Conservation (phyloP, 2,329 filamentous ascomycete species). For the Hypocrella siamensis region DNA sequence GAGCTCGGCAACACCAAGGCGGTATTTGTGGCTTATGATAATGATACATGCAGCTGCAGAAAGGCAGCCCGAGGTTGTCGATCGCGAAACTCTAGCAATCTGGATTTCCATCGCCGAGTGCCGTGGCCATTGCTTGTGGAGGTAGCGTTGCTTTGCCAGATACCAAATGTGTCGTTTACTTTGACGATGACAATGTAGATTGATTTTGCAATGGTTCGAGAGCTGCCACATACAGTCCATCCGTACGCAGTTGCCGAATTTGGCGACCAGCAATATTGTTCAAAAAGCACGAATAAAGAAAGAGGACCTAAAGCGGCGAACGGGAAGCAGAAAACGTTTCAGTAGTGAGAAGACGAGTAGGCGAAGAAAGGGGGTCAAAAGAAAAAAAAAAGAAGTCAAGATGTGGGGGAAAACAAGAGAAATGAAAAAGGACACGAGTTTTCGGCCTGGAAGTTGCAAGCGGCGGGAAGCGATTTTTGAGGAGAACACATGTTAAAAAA, state of each 20-base stretch:
- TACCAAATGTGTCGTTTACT: slow-evolving; percentile 22
- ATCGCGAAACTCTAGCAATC: slow-evolving; percentile 16
- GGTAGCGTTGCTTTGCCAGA: slow-evolving; percentile 17
- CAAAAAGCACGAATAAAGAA: slow-evolving; percentile 11
- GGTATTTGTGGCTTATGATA: slow-evolving; percentile 8
- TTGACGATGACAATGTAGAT: slow-evolving; percentile 22
- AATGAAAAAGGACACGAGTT: no score
- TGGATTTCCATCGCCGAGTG: slow-evolving; percentile 16
- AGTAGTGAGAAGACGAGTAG: no score
- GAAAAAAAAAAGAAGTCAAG: no score
- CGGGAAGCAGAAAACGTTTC: no score
- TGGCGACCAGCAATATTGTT: slow-evolving; percentile 16
- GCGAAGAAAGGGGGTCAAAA: no score
- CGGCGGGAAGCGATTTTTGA: no score
- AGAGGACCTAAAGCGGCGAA: slow-evolving; percentile 1
- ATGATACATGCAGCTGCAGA: slow-evolving; percentile 16
- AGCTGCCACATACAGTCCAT: slow-evolving; percentile 22
- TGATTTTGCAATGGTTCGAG: slow-evolving; percentile 23
- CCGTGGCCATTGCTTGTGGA: slow-evolving; percentile 18
- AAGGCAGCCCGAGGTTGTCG: slow-evolving; percentile 15
- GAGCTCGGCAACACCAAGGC: slow-evolving; percentile 11
- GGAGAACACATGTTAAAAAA: not conserved
- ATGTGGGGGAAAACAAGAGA: no score
- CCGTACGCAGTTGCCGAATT: slow-evolving; percentile 12
- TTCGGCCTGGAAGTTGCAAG: no score